These are phyloP conservation scores for Apocynum venetum DNA, from an alignment of 257 asterid species.

Conservation along the genomic window DNA sequence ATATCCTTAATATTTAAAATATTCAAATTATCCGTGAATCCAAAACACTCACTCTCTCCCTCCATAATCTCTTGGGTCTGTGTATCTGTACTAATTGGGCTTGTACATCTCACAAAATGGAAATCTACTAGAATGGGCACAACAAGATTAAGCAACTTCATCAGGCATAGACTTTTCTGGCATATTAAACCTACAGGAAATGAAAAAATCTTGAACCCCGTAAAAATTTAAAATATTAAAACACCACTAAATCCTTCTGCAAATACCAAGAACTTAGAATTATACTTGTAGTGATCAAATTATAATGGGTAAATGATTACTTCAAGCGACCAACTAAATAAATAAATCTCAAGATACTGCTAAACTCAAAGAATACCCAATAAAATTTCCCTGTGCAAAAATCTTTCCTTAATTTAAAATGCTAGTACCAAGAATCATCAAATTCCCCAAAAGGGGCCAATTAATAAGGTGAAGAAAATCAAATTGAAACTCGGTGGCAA, in stretches of 20 bases:
- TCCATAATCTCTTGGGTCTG: no score
- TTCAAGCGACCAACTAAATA: no score
- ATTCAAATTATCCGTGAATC: no score
- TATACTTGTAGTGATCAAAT: no score
- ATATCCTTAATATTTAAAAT: no score
- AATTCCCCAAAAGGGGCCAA: neutral
- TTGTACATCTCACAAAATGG: no score
- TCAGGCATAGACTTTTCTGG: conserved; percentile 54
- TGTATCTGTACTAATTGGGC: no score
- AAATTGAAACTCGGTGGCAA: neutral
- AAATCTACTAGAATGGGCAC: no score
- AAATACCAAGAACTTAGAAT: neutral
- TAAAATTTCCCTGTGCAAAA: neutral
- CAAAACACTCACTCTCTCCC: no score
- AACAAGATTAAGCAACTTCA: conserved; percentile 49
- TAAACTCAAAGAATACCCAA: no score
- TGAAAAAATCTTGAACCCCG: neutral
- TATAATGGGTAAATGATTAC: no score
- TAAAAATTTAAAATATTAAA: neutral
- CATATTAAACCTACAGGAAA: conserved; percentile 38
- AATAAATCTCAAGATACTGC: no score
- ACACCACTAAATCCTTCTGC: neutral
- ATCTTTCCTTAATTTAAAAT: neutral
- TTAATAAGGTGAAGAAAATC: neutral
- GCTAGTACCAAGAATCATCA: neutral